A percentile compares a stretch with the other conserved stretches of the same genome.
phyloP scores from a whole-genome alignment of 1,139 yeast species.

The Hansenula lynferdii region DNA sequence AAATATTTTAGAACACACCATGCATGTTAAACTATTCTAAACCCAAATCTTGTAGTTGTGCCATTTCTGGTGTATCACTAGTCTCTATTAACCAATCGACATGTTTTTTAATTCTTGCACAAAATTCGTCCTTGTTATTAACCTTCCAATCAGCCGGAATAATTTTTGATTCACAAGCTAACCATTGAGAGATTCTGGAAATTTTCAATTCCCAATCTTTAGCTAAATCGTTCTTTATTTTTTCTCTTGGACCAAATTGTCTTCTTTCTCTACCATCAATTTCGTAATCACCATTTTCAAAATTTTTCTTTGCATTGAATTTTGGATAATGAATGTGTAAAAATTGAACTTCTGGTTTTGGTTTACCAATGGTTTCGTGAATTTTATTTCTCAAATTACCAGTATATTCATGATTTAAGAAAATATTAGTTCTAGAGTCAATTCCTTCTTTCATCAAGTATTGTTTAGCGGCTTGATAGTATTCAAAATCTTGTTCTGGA shows the following conservation, averaged over 20 bases:
- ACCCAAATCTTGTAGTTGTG: slow-evolving; percentile 17
- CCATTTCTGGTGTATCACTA: slow-evolving; percentile 24
- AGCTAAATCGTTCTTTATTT: slow-evolving; percentile 34
- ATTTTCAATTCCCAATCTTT: slow-evolving; percentile 52
- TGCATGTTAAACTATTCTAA: neutral
- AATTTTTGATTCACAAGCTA: slow-evolving; percentile 47
- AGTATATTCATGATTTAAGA: slow-evolving; percentile 18
- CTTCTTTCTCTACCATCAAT: slow-evolving; percentile 39
- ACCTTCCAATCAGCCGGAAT: slow-evolving; percentile 42
- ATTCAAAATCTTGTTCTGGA: slow-evolving; percentile 34
- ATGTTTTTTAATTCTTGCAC: slow-evolving; percentile 20
- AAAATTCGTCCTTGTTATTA: slow-evolving; percentile 37
- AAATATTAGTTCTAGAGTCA: slow-evolving; percentile 20
- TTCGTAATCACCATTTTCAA: slow-evolving; percentile 33
- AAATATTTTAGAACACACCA: neutral
- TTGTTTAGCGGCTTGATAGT: slow-evolving; percentile 18
- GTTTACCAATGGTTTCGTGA: slow-evolving; percentile 22
- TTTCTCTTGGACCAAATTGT: slow-evolving; percentile 47
- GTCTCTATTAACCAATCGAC: slow-evolving; percentile 21
- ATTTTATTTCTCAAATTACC: slow-evolving; percentile 19
- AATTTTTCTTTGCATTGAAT: slow-evolving; percentile 47
- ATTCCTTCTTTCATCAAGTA: slow-evolving; percentile 14
- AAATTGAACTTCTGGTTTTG: slow-evolving; percentile 39
- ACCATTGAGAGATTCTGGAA: slow-evolving; percentile 50
- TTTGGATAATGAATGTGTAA: slow-evolving; percentile 57